phyloP scores from a whole-genome alignment of 2,329 filamentous ascomycete genomes.

The Neophaeococcomyces mojaviensis region DNA sequence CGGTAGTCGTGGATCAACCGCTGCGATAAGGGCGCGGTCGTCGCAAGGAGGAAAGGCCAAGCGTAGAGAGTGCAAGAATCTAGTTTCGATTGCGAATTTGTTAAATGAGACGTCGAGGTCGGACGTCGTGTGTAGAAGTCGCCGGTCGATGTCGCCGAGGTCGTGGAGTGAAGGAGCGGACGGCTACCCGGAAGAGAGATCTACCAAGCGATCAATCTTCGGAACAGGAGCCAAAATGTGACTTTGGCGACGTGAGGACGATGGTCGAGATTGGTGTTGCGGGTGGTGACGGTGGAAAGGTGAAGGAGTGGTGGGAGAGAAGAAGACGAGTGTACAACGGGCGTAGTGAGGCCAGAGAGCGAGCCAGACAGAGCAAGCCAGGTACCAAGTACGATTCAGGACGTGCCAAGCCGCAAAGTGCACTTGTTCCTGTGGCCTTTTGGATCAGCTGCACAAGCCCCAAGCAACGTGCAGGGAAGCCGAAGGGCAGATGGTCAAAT shows the following conservation, averaged over 20 bases:
- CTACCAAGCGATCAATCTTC: constrained; percentile 16
- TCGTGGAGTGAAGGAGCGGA: constrained; percentile 21
- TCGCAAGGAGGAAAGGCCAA: no score
- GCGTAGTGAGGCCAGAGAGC: not conserved
- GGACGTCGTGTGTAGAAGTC: not conserved
- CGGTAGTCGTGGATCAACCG: no score
- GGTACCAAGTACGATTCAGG: not conserved
- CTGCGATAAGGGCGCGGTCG: no score
- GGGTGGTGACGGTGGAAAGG: not conserved
- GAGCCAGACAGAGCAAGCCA: not conserved
- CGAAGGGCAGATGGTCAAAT: no score
- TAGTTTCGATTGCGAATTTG: no score
- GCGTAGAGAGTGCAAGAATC: no score
- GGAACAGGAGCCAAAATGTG: constrained; percentile 2
- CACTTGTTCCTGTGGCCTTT: no score
- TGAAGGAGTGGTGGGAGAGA: not conserved
- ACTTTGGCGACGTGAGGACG: not conserved
- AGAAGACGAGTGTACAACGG: not conserved
- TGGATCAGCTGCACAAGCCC: no score
- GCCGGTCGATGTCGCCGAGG: constrained; percentile 11
- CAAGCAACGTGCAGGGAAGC: no score
- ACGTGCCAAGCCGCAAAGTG: no score
- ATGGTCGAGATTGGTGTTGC: not conserved
- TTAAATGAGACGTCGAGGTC: no score
- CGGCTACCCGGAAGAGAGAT: constrained; percentile 24